Evolutionary conservation across 2,329 filamentous ascomycete genomes (phyloP), one percentile per base, ranked within the genome.

Genomic region (Aspergillus jensenii): DNA sequence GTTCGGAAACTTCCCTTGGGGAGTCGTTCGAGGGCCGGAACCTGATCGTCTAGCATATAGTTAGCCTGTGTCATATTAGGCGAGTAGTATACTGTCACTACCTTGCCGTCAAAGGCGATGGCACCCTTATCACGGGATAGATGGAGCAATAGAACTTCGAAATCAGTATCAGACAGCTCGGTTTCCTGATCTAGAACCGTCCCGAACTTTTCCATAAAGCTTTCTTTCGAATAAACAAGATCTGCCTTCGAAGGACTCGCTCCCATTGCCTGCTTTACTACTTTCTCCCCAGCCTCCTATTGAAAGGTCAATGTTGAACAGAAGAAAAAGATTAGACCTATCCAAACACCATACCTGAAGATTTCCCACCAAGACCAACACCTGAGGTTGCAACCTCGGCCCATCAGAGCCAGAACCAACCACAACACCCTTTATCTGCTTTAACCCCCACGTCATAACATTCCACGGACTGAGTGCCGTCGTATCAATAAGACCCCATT

Each of bases 371-470:
- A 82, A 61, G 17, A 82, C 80, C 56, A 82, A 71, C 52, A 76
- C 73, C 55, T 76, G 78, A 11, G 65, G 68, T 52, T 72, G 74
- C 46, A 82, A 59, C 46, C 62, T 70, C 3, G 71, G 65, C 2
- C 70, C 65, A 11, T 71, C 71, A 3, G 62, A 59, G 31, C 74
- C 71, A 4, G 64, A 63, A 7, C 83, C 82, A 3, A 82, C 71
- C 4, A 92, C 75, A 35, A 75, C 60, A 1, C 75, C 75, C 1
- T 89, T 90, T 15, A 91, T 73, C 68, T 90, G 87, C 54, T 84
- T 83, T 60, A 93, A 73, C 0, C 89, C 87, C 92, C 93, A 97
- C 9, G 82, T 83, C 63, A 95, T 74, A 5, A 93, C 81, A 55
- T 82, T 81, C 85, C 87, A 89, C 2, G 90, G 86, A 53, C 87